Conservation (phyloP, 352 stramenopile species). For the Pythium scleroteichum region DNA sequence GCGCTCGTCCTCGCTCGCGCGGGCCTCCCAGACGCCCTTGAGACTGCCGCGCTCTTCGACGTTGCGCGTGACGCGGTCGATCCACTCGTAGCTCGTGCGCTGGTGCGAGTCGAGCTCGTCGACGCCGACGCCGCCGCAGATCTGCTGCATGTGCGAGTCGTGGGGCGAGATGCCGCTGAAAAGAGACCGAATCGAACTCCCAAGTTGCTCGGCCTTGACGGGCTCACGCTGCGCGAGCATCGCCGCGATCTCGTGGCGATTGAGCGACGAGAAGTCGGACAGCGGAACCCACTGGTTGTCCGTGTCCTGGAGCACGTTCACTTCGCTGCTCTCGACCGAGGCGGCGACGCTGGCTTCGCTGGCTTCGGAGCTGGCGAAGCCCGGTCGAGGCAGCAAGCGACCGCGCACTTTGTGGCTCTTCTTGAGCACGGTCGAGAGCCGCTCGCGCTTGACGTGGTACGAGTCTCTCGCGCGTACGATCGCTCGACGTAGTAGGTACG, state of each 20-base stretch:
- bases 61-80: conserved; percentile 48
- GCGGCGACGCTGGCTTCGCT: not conserved
- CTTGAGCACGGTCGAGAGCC: conserved; percentile 30
- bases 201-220: conserved; percentile 38
- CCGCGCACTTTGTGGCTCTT: conserved; percentile 1
- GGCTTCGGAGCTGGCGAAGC: conserved; percentile 5
- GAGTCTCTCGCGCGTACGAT: conserved; percentile 50
- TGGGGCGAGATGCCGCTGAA: conserved; percentile 47
- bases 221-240: conserved; percentile 44
- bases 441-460: conserved; percentile 59
- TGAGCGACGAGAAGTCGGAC: conserved; percentile 22
- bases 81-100: conserved; percentile 56
- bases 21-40: conserved; percentile 32
- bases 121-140: conserved; percentile 37
- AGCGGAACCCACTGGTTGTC: conserved; percentile 35
- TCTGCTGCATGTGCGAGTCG: conserved; percentile 52
- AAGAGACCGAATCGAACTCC: conserved; percentile 36
- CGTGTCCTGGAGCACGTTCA: conserved; percentile 16
- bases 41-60: conserved; percentile 38
- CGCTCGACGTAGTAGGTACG: conserved; percentile 46
- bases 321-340: not conserved
- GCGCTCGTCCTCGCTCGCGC: not conserved
- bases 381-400: not conserved
- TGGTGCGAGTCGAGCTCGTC: conserved; percentile 53
- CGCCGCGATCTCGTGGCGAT: conserved; percentile 34